A percentile compares a stretch with the other conserved stretches of the same genome.
These are phyloP conservation scores for Colletotrichum phormii DNA, from an alignment of 2,329 filamentous ascomycete species.

Conservation along the genomic window DNA sequence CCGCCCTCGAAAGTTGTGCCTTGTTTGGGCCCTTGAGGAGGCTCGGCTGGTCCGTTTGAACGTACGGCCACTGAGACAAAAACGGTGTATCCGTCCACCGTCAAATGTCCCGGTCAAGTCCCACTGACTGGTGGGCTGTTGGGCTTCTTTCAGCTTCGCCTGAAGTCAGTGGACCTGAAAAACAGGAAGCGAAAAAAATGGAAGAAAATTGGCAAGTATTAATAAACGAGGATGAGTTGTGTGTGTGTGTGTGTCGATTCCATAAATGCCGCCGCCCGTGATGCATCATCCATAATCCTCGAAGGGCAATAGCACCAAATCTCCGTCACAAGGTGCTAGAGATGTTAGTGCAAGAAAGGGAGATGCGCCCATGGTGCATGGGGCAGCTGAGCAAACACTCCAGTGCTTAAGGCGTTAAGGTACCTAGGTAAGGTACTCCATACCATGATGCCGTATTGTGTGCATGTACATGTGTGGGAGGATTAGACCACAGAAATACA, in stretches of 20 bases:
- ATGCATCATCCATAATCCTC: constrained; percentile 17
- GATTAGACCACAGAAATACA: constrained; percentile 5
- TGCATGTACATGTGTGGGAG: neutral
- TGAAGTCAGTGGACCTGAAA: constrained; percentile 18
- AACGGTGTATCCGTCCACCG: constrained; percentile 7
- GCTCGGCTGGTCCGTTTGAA: constrained; percentile 20
- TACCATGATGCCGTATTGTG: neutral
- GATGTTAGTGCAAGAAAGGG: neutral
- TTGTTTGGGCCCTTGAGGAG: constrained; percentile 18
- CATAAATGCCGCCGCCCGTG: constrained; percentile 30
- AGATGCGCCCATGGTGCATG: neutral
- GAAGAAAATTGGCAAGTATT: neutral
- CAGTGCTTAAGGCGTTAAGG: neutral
- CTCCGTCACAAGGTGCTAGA: neutral
- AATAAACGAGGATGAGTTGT: neutral
- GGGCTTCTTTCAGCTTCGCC: constrained; percentile 22
- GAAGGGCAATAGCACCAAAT: constrained; percentile 13
- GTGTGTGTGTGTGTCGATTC: neutral
- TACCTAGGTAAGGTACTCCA: too few relatives aligned
- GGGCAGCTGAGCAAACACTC: constrained; percentile 8
- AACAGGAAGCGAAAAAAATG: too few relatives aligned
- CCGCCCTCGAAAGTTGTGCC: neutral
- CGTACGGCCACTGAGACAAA: constrained; percentile 19
- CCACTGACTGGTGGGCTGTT: neutral
- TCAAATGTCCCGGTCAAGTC: constrained; percentile 14